Evolutionary conservation across 2,329 filamentous ascomycete genomes (phyloP).

Genomic region (Hypoxylon sp.): DNA sequence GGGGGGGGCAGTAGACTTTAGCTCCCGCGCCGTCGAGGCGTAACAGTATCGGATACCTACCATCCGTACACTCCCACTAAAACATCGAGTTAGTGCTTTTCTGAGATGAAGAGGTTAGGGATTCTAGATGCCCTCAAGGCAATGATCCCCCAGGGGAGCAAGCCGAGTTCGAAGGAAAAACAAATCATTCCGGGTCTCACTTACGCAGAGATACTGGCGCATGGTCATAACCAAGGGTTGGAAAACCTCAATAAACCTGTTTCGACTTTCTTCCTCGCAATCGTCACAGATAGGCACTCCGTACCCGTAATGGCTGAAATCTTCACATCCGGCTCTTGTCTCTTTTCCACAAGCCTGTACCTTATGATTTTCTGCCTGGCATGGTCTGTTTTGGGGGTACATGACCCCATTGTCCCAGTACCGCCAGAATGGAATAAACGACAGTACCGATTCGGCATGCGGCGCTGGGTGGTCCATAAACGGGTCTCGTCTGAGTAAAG

Average conservation of each 20-base stretch:
- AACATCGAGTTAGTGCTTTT: not conserved
- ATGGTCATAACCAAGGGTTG: not conserved
- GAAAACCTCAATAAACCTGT: not conserved
- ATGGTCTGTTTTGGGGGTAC: not conserved
- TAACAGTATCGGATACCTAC: not conserved
- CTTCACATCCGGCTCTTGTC: slow-evolving; percentile 22
- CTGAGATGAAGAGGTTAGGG: not conserved
- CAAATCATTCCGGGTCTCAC: not conserved
- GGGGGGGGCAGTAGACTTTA: slow-evolving; percentile 1
- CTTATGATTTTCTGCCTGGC: not conserved
- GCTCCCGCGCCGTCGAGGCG: not conserved
- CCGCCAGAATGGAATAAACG: slow-evolving; percentile 20
- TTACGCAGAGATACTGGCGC: slow-evolving; percentile 22
- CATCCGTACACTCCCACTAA: not conserved
- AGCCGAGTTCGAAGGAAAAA: not conserved
- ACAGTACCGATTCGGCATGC: not conserved
- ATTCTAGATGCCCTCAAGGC: not conserved
- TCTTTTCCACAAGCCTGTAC: not conserved
- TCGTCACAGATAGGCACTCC: slow-evolving; percentile 19
- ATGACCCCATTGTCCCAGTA: slow-evolving; percentile 6
- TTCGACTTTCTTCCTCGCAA: slow-evolving; percentile 6
- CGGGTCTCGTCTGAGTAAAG: slow-evolving; percentile 5
- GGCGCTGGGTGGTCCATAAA: slow-evolving; percentile 15
- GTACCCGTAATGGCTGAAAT: slow-evolving; percentile 3
- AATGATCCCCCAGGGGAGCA: not conserved